Conservation (phyloP, 2,329 filamentous ascomycete genomes). For the Fusarium buxicola region DNA sequence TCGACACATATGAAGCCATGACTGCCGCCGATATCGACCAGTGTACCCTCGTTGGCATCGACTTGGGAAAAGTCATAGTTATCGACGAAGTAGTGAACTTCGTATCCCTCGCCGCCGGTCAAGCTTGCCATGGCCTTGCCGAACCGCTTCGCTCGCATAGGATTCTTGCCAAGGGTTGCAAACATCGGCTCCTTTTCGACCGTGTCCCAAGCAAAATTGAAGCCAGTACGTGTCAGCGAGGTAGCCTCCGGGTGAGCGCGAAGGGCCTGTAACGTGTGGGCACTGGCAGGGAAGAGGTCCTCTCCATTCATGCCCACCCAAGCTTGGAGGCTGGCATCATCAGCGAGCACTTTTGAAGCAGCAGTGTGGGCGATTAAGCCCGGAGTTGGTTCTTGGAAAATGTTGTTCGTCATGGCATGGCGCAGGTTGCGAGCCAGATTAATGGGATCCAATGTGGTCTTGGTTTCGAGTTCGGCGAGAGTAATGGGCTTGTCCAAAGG, state of each 20-base stretch:
- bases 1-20: slow-evolving; percentile 68
- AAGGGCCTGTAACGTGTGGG: slow-evolving; percentile 60
- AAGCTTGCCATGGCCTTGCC: slow-evolving; percentile 66
- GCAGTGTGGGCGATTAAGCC: slow-evolving; percentile 67
- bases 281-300: slow-evolving; percentile 63
- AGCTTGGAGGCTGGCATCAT: slow-evolving; percentile 60
- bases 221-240: slow-evolving; percentile 61
- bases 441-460: slow-evolving; percentile 59
- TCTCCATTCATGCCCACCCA: slow-evolving; percentile 68
- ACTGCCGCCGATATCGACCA: slow-evolving; percentile 70
- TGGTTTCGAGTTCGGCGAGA: slow-evolving; percentile 58
- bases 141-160: slow-evolving; percentile 62
- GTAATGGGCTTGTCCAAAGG: slow-evolving; percentile 59
- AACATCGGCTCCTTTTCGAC: slow-evolving; percentile 66
- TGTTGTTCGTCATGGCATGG: slow-evolving; percentile 67
- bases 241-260: slow-evolving; percentile 60
- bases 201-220: slow-evolving; percentile 63
- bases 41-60: slow-evolving; percentile 56
- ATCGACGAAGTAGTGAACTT: slow-evolving; percentile 63
- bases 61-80: slow-evolving; percentile 65
- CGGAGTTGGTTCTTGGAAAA: slow-evolving; percentile 65
- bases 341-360: slow-evolving; percentile 62
- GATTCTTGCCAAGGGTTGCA: slow-evolving; percentile 62
- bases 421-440: slow-evolving; percentile 65
- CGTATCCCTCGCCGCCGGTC: slow-evolving; percentile 67